phyloP scores from a whole-genome alignment of 2,329 filamentous ascomycete species.

The Diaporthe sp. region DNA sequence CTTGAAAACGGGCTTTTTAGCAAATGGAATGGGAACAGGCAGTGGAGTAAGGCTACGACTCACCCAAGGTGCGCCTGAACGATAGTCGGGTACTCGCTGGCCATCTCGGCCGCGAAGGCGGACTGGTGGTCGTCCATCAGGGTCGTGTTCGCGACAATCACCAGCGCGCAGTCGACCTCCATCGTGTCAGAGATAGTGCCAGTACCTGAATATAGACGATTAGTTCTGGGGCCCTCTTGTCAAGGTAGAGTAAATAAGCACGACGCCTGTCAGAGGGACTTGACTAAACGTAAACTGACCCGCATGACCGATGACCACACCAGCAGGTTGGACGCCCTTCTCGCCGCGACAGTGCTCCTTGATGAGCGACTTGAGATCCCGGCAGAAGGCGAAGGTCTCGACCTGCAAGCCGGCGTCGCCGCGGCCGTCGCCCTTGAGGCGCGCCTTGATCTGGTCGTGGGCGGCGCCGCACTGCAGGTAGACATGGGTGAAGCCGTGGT shows the following conservation, averaged over 20 bases:
- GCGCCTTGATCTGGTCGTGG: slow-evolving; percentile 64
- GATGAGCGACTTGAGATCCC: slow-evolving; percentile 73
- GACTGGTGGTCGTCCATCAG: slow-evolving; percentile 93
- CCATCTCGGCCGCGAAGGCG: slow-evolving; percentile 85
- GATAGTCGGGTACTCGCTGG: slow-evolving; percentile 78
- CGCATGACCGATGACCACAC: slow-evolving; percentile 89
- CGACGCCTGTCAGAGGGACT: neutral
- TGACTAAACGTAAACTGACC: slow-evolving; percentile 65
- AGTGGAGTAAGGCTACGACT: slow-evolving; percentile 44
- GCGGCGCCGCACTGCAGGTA: slow-evolving; percentile 85
- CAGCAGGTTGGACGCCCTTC: slow-evolving; percentile 66
- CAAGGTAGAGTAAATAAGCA: neutral
- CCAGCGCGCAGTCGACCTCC: slow-evolving; percentile 79
- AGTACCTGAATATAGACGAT: slow-evolving; percentile 71
- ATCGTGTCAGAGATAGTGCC: slow-evolving; percentile 90
- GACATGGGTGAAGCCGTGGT: slow-evolving; percentile 77
- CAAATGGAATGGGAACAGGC: neutral
- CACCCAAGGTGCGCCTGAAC: slow-evolving; percentile 79
- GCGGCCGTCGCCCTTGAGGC: slow-evolving; percentile 44
- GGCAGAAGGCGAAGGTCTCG: slow-evolving; percentile 76
- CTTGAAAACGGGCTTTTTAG: slow-evolving; percentile 39
- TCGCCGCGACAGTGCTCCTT: slow-evolving; percentile 59
- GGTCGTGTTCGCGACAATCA: slow-evolving; percentile 88
- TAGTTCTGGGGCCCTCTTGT: neutral
- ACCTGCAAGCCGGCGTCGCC: slow-evolving; percentile 61